Percentiles rank a stretch among this genome's conserved stretches.
Evolutionary conservation across 1,284 basidiomycete genomes (phyloP).

Genomic region (Malassezia japonica): DNA sequence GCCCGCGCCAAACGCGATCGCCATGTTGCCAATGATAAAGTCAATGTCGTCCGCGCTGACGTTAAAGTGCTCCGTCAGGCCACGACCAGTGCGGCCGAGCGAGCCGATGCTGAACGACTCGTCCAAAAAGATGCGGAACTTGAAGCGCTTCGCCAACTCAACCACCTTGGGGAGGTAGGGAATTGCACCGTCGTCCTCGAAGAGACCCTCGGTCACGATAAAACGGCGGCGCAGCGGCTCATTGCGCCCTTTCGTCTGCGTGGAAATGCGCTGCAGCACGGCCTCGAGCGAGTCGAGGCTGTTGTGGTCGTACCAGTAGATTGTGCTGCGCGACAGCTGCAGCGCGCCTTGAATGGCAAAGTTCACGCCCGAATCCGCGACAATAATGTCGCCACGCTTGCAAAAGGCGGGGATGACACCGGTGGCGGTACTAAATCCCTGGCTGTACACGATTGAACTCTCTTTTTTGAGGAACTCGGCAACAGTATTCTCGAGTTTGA

Average conservation of each 20-base stretch:
- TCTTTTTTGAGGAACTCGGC: constrained; percentile 84
- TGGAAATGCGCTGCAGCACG: constrained; percentile 70
- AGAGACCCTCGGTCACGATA: constrained; percentile 94
- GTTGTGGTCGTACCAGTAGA: constrained; percentile 91
- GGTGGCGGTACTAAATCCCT: constrained; percentile 81
- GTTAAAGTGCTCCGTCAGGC: constrained; percentile 84
- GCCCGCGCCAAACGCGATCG: constrained; percentile 69
- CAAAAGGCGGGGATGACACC: constrained; percentile 95
- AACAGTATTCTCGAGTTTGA: constrained; percentile 75
- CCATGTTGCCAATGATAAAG: constrained; percentile 65
- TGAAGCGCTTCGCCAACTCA: constrained; percentile 87
- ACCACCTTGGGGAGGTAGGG: constrained; percentile 81
- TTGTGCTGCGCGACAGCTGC: constrained; percentile 81
- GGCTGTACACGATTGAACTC: constrained; percentile 82
- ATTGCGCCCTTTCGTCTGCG: constrained; percentile 61
- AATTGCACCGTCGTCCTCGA: constrained; percentile 87
- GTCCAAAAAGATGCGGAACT: constrained; percentile 88
- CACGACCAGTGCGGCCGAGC: constrained; percentile 83
- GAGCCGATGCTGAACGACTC: constrained; percentile 88
- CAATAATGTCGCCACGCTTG: constrained; percentile 94
- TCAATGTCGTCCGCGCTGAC: constrained; percentile 52
- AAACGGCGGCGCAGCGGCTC: constrained; percentile 78
- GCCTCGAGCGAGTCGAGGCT: constrained; percentile 82
- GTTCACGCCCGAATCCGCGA: constrained; percentile 88
- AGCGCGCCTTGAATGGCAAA: constrained; percentile 97